These are phyloP conservation scores for Capronia coronata DNA, from an alignment of 2,329 filamentous ascomycete species.

Conservation along the genomic window DNA sequence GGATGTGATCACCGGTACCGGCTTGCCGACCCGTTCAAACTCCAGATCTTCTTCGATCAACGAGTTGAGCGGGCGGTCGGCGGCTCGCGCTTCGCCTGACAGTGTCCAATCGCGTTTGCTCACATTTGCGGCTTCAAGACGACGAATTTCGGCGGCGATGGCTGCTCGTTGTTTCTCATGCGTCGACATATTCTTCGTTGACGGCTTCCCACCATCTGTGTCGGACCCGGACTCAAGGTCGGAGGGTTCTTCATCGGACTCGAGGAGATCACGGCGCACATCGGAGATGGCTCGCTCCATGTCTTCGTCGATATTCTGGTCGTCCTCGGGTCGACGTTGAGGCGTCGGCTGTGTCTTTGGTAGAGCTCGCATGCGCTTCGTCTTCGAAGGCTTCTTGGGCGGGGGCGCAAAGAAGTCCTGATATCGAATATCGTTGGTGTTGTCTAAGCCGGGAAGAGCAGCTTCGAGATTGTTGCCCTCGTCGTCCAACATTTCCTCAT, in stretches of 20 bases:
- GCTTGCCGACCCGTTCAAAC: constrained; percentile 91
- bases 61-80: constrained; percentile 80
- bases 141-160: constrained; percentile 81
- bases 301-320: constrained; percentile 54
- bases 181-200: constrained; percentile 50
- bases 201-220: constrained; percentile 14
- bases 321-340: constrained; percentile 35
- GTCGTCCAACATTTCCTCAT: constrained; percentile 53
- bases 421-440: constrained; percentile 86
- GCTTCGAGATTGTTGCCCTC: constrained; percentile 49
- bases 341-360: constrained; percentile 48
- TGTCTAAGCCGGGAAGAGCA: constrained; percentile 52
- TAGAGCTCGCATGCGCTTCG: constrained; percentile 47
- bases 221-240: constrained; percentile 49
- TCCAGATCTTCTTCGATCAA: constrained; percentile 91
- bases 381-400: constrained; percentile 60
- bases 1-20: constrained; percentile 85
- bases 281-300: constrained; percentile 77
- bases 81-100: constrained; percentile 76
- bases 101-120: constrained; percentile 88
- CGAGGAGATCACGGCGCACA: constrained; percentile 84
- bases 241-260: constrained; percentile 60
- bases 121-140: constrained; percentile 80
- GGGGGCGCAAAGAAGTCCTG: constrained; percentile 90
- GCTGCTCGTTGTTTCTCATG: constrained; percentile 84